phyloP scores from a whole-genome alignment of 768 basidiomycete species.

The Crepidotus variabilis region DNA sequence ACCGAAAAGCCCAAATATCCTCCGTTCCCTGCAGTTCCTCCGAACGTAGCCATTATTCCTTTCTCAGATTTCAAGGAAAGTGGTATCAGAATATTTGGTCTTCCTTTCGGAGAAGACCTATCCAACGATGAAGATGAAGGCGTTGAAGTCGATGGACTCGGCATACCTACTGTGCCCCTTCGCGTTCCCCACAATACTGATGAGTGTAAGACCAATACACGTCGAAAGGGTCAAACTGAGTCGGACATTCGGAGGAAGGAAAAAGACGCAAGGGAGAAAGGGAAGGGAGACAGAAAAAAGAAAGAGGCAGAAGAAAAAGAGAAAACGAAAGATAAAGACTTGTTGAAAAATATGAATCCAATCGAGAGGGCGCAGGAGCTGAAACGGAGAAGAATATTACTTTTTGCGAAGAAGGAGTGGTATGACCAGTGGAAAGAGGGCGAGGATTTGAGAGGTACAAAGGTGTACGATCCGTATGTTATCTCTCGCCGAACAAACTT shows the following conservation, averaged over 20 bases:
- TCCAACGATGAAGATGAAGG: constrained; percentile 4
- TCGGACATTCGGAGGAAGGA: constrained; percentile 5
- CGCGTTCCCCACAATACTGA: constrained; percentile 52
- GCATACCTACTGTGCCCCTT: constrained; percentile 63
- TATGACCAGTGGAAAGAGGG: constrained; percentile 66
- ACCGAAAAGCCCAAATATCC: constrained; percentile 17
- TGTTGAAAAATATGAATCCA: constrained; percentile 9
- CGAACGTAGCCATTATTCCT: constrained; percentile 46
- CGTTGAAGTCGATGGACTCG: constrained; percentile 60
- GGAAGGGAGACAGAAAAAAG: not conserved
- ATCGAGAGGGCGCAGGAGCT: constrained; percentile 15
- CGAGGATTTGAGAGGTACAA: constrained; percentile 45
- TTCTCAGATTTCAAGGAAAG: constrained; percentile 54
- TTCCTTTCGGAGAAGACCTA: constrained; percentile 36
- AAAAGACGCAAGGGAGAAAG: not conserved
- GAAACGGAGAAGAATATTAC: constrained; percentile 8
- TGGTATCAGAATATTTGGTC: constrained; percentile 49
- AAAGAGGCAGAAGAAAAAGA: not conserved
- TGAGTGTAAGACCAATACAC: constrained; percentile 45
- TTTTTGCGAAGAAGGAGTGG: constrained; percentile 43
- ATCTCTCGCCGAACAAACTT: not conserved
- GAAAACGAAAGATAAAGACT: constrained; percentile 3
- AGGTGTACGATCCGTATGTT: constrained; percentile 47
- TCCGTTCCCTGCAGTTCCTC: constrained; percentile 23
- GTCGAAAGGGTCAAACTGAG: constrained; percentile 14